A percentile compares a stretch with the other conserved stretches of the same genome.
These are phyloP conservation scores for Fusarium bulbicola DNA, from an alignment of 2,329 filamentous ascomycete species.

Conservation along the genomic window DNA sequence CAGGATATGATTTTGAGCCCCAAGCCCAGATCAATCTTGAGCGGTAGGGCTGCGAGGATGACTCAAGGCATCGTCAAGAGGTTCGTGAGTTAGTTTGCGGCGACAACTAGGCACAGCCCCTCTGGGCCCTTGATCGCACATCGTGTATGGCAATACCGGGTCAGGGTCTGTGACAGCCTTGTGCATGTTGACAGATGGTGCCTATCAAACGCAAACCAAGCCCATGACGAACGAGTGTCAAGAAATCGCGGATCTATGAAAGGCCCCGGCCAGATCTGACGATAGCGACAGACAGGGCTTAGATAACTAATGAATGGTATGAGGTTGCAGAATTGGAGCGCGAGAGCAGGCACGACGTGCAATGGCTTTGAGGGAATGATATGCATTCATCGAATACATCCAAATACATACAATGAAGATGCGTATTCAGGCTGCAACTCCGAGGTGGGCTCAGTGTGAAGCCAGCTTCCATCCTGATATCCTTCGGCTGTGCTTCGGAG, in stretches of 20 bases:
- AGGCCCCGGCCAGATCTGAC: slow-evolving; percentile 37
- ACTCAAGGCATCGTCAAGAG: slow-evolving; percentile 32
- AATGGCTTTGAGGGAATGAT: slow-evolving; percentile 22
- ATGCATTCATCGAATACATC: slow-evolving; percentile 20
- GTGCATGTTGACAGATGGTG: slow-evolving; percentile 37
- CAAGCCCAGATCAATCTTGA: slow-evolving; percentile 11
- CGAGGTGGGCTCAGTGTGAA: slow-evolving; percentile 7
- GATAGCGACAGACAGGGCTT: slow-evolving; percentile 20
- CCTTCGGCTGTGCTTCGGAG: slow-evolving; percentile 41
- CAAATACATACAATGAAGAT: not conserved
- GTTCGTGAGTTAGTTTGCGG: slow-evolving; percentile 22
- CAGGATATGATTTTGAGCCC: slow-evolving; percentile 31
- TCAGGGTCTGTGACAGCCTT: slow-evolving; percentile 42
- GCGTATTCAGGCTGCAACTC: slow-evolving; percentile 4
- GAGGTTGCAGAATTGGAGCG: slow-evolving; percentile 12
- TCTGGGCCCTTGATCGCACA: slow-evolving; percentile 37
- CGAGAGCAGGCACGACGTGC: slow-evolving; percentile 14
- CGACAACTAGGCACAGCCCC: slow-evolving; percentile 32
- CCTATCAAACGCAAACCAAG: slow-evolving; percentile 6
- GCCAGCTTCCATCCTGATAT: slow-evolving; percentile 29
- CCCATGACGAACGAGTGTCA: slow-evolving; percentile 14
- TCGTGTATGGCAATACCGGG: slow-evolving; percentile 41
- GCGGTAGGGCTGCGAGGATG: slow-evolving; percentile 42
- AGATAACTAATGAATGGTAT: not conserved
- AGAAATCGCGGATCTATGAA: slow-evolving; percentile 20